These are phyloP conservation scores for Piedraia hortae DNA, from an alignment of 2,329 filamentous ascomycete genomes.

Conservation along the genomic window DNA sequence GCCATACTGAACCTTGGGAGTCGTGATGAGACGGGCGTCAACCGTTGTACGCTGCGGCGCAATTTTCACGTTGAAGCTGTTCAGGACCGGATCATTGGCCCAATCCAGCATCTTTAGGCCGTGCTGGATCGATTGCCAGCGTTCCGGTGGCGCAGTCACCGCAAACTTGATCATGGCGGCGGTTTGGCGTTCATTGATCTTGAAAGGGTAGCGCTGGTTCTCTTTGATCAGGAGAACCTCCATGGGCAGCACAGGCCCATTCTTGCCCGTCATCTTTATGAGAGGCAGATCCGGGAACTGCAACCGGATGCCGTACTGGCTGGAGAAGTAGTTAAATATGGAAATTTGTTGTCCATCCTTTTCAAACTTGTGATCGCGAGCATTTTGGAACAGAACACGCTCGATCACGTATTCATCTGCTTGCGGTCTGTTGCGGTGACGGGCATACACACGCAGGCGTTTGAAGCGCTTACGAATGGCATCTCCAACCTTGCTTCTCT, in stretches of 20 bases:
- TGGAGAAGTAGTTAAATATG: constrained; percentile 30
- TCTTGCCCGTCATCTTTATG: constrained; percentile 27
- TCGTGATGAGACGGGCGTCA: constrained; percentile 40
- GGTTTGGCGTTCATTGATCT: constrained; percentile 37
- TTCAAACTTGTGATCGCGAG: constrained; percentile 17
- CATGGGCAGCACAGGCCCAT: constrained; percentile 25
- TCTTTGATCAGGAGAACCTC: constrained; percentile 25
- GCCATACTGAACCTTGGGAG: constrained; percentile 44
- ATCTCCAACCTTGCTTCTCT: constrained; percentile 5
- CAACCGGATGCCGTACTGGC: constrained; percentile 23
- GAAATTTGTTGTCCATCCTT: constrained; percentile 19
- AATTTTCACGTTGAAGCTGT: constrained; percentile 47
- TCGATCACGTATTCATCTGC: constrained; percentile 24
- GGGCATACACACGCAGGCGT: constrained; percentile 16
- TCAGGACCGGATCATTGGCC: constrained; percentile 38
- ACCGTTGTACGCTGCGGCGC: constrained; percentile 30
- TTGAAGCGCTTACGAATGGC: constrained; percentile 16
- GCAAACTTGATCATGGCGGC: constrained; percentile 79
- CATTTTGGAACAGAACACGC: constrained; percentile 18
- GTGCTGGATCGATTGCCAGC: constrained; percentile 38
- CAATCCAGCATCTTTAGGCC: constrained; percentile 43
- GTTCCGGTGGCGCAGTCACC: constrained; percentile 43
- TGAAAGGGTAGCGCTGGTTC: constrained; percentile 30
- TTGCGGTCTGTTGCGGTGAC: constrained; percentile 12
- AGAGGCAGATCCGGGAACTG: constrained; percentile 24